Evolutionary conservation across 257 asterid genomes (phyloP).

Genomic region (Gentiana straminea): DNA sequence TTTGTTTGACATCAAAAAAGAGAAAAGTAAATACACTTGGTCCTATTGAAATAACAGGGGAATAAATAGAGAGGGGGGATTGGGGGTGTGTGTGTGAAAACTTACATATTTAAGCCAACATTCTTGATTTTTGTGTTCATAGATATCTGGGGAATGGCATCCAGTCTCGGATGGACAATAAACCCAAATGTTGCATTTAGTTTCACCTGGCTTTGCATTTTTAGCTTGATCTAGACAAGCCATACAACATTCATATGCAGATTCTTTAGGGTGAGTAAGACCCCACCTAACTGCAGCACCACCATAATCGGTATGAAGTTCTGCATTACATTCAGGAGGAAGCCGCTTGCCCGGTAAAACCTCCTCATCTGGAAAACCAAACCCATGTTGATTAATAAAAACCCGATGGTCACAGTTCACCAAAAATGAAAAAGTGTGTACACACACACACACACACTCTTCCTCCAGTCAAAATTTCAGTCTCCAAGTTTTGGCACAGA

Average conservation of each 20-base stretch:
- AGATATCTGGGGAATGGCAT: slow-evolving; percentile 89
- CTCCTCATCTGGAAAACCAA: slow-evolving; percentile 39
- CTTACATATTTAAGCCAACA: slow-evolving; percentile 97
- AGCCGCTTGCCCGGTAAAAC: slow-evolving; percentile 65
- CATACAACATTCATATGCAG: slow-evolving; percentile 96
- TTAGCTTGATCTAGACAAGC: slow-evolving; percentile 78
- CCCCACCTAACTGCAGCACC: slow-evolving; percentile 95
- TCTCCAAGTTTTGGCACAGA: neutral
- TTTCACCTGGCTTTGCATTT: slow-evolving; percentile 43
- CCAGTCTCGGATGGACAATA: slow-evolving; percentile 81
- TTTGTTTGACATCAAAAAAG: slow-evolving; percentile 23
- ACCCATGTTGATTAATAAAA: neutral
- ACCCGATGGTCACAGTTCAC: neutral
- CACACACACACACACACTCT: too few species aligned
- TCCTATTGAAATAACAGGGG: neutral
- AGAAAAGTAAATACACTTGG: slow-evolving; percentile 1
- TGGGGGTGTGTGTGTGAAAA: neutral
- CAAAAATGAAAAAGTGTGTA: neutral
- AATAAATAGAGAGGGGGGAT: too few species aligned
- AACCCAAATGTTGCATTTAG: slow-evolving; percentile 87
- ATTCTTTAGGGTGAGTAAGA: slow-evolving; percentile 76
- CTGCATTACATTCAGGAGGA: slow-evolving; percentile 74
- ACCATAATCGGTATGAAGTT: slow-evolving; percentile 77
- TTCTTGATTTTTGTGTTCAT: slow-evolving; percentile 69
- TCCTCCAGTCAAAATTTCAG: too few species aligned